Percentiles rank a stretch among this genome's conserved stretches.
These are phyloP conservation scores for Neurospora terricola DNA, from an alignment of 495 filamentous ascomycete genomes.

Conservation along the genomic window DNA sequence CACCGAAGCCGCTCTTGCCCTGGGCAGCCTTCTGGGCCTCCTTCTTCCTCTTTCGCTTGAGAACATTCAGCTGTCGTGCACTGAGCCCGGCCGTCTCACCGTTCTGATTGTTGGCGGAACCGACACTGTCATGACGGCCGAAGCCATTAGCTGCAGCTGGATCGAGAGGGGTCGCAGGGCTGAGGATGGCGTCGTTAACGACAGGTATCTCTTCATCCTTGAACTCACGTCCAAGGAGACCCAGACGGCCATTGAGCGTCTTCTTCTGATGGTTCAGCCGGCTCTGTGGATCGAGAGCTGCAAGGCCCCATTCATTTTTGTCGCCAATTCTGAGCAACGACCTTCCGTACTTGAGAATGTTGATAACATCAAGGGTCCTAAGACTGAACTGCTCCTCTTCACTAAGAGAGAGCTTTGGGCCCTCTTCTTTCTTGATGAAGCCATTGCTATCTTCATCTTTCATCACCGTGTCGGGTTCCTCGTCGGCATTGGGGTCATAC, in stretches of 20 bases:
- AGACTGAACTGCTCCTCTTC: conserved; percentile 47
- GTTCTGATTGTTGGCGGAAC: conserved; percentile 19
- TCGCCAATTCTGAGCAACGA: conserved; percentile 71
- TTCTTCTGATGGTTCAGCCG: conserved; percentile 82
- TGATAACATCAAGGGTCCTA: conserved; percentile 63
- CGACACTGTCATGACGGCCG: conserved; percentile 23
- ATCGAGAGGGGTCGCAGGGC: conserved; percentile 33
- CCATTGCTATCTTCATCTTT: conserved; percentile 37
- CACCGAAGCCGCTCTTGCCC: conserved; percentile 66
- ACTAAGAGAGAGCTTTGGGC: background rate
- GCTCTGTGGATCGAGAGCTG: conserved; percentile 66
- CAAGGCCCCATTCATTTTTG: conserved; percentile 66
- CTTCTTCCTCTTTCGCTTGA: conserved; percentile 83
- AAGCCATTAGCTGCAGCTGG: conserved; percentile 31
- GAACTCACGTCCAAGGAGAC: conserved; percentile 69
- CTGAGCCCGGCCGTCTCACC: conserved; percentile 67
- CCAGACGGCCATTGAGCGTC: conserved; percentile 70
- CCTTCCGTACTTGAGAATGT: conserved; percentile 72
- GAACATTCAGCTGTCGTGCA: conserved; percentile 81
- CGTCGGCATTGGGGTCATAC: conserved; percentile 76
- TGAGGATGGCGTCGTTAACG: conserved; percentile 24
- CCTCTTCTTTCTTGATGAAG: conserved; percentile 42
- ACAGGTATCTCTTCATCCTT: conserved; percentile 69
- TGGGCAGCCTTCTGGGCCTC: conserved; percentile 71
- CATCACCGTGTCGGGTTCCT: conserved; percentile 29